Evolutionary conservation across 148 eudicot genomes (phyloP).

Genomic region (Camellia granthamiana): DNA sequence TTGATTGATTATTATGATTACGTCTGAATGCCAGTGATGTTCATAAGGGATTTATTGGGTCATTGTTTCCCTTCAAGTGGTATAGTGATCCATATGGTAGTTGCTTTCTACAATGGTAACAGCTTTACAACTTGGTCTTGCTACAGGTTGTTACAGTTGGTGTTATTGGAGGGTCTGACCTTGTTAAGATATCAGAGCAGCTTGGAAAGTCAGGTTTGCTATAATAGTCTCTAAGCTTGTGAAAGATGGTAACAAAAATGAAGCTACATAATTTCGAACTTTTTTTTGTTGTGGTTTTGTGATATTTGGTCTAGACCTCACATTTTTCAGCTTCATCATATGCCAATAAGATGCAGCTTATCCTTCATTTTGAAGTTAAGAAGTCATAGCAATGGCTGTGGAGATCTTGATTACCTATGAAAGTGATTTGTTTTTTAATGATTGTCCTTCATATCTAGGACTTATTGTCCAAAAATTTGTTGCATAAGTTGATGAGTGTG

Average conservation of each 20-base stretch:
- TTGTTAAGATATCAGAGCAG: conserved; percentile 91
- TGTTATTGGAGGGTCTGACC: conserved; percentile 95
- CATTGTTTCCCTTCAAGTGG: neutral
- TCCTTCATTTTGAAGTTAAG: neutral
- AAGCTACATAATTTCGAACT: neutral
- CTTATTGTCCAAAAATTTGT: neutral
- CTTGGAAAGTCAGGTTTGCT: conserved; percentile 73
- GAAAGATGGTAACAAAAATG: neutral
- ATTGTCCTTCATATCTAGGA: neutral
- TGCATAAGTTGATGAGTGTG: neutral
- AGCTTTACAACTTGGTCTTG: conserved; percentile 11
- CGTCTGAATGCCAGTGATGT: neutral
- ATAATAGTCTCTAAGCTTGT: conserved; percentile 2
- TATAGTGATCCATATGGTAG: neutral
- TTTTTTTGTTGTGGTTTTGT: too few species aligned
- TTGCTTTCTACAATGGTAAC: neutral
- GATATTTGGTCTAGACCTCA: too few species aligned
- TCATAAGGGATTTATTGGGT: neutral
- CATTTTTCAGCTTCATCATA: neutral
- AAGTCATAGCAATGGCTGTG: neutral
- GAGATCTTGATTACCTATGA: neutral
- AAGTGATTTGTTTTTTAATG: neutral
- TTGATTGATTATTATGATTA: neutral
- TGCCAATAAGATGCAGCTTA: neutral
- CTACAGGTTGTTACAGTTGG: conserved; percentile 80